Base-by-base conservation (phyloP, 345 rosid species). In the Kernera saxatilis region DNA sequence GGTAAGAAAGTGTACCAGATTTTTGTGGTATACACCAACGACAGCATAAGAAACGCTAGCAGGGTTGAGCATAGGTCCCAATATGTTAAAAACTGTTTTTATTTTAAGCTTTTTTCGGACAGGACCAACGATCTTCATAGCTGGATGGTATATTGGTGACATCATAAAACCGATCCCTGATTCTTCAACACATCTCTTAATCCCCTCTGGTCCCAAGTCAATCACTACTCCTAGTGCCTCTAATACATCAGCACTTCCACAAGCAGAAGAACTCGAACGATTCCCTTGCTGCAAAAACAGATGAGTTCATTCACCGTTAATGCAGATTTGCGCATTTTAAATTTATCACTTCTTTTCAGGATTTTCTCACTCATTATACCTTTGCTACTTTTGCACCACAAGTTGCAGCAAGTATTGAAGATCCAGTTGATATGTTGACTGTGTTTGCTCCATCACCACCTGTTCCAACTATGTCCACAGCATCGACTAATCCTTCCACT, bases 381-480 rank as follows among this genome's bases (percentile, higher is more conserved):
- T 95, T 90, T 27, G 96, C 99, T 78, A 90, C 97, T 83, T 86
- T 95, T 17, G 93, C 97, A 66, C 97, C 98, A 76, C 96, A 92
- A 56, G 99, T 96, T 36, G 96, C 98, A 66, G 98, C 85, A 51
- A 95, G 89, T 70, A 95, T 84, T 35, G 99, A 83, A 55, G 99
- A 91, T 10, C 98, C 98, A 0, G 97, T 95, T 21, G 96, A 95
- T 64, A 92, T 95, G 75, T 95, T 95, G 52, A 95, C 96, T 0
- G 99, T 95, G 80, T 92, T 82, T 7, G 94, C 96, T 41, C 98
- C 99, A 83, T 92, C 99, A 7, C 98, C 98, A 19, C 97, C 98
- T 0, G 93, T 95, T 65, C 98, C 98, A 30, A 90, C 97, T 72
- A 92, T 90, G 80, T 95, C 98, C 30, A 95, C 92, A 8, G 60